A percentile compares a stretch with the other conserved stretches of the same genome.
Conservation (phyloP, 2,329 filamentous ascomycete species). For the Aureobasidium uvarum region DNA sequence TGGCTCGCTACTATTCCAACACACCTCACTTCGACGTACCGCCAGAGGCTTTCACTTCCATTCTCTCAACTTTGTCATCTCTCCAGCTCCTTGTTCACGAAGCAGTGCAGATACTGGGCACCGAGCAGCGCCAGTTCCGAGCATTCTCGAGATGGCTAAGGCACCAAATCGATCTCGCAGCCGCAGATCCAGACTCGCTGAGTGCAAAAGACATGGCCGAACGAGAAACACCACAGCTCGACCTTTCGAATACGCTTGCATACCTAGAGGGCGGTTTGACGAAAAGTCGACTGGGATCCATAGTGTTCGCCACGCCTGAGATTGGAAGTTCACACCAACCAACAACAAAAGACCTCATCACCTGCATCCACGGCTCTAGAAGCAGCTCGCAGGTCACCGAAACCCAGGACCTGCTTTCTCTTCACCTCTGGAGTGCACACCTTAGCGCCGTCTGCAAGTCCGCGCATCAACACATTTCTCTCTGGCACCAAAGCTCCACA, state of each 20-base stretch:
- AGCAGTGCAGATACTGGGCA: slow-evolving; percentile 66
- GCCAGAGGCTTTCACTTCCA: slow-evolving; percentile 41
- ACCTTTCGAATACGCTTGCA: slow-evolving; percentile 67
- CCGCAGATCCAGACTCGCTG: slow-evolving; percentile 59
- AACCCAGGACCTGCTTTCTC: neutral
- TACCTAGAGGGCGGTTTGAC: slow-evolving; percentile 74
- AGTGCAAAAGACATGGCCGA: slow-evolving; percentile 70
- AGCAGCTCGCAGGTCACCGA: neutral
- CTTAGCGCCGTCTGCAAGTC: slow-evolving; percentile 14
- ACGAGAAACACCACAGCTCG: slow-evolving; percentile 69
- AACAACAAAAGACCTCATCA: neutral
- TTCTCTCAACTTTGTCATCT: slow-evolving; percentile 68
- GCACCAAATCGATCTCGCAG: slow-evolving; percentile 75
- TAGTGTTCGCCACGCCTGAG: slow-evolving; percentile 6
- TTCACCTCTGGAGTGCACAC: neutral
- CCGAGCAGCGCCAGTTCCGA: slow-evolving; percentile 74
- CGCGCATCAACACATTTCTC: slow-evolving; percentile 9
- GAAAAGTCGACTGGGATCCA: slow-evolving; percentile 57
- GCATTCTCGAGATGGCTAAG: slow-evolving; percentile 82
- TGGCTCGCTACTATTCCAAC: slow-evolving; percentile 76
- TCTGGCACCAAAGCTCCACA: slow-evolving; percentile 15
- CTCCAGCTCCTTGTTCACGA: slow-evolving; percentile 74
- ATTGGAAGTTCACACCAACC: neutral
- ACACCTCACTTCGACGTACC: slow-evolving; percentile 57
- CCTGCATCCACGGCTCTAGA: slow-evolving; percentile 5